Conservation (phyloP, 176 grass and related monocot species). For the Elymus sibiricus region DNA sequence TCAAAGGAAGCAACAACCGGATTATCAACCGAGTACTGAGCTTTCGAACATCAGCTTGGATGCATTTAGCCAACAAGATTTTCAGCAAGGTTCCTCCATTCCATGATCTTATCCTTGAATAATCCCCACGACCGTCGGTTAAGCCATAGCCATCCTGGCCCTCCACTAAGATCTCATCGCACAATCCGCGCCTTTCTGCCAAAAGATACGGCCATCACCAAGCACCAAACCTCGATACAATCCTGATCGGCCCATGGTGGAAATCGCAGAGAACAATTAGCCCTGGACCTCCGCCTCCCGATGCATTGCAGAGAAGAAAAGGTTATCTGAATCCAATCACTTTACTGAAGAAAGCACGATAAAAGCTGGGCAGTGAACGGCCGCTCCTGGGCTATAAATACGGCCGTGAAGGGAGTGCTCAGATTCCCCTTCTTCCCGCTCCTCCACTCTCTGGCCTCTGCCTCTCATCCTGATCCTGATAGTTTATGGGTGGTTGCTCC, state of each 20-base stretch:
- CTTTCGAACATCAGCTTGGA: neutral
- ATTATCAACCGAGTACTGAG: neutral
- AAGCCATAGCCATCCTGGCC: constrained; percentile 37
- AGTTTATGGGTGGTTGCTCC: constrained; percentile 31
- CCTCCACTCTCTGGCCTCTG: neutral
- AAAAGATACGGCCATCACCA: constrained; percentile 27
- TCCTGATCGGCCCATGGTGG: constrained; percentile 15
- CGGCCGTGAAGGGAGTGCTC: constrained; percentile 3
- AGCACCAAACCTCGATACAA: constrained; percentile 18
- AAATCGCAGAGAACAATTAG: constrained; percentile 1
- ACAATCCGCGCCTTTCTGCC: constrained; percentile 15
- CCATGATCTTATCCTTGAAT: constrained; percentile 36
- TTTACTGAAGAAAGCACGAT: constrained; percentile 26
- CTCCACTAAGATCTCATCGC: constrained; percentile 40
- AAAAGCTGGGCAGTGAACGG: constrained; percentile 18
- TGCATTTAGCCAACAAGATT: constrained; percentile 30
- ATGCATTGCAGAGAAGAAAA: constrained; percentile 22
- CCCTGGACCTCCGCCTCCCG: neutral
- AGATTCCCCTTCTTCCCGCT: constrained; percentile 31
- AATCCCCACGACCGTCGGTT: constrained; percentile 30
- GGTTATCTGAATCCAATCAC: constrained; percentile 33
- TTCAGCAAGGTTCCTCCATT: constrained; percentile 20
- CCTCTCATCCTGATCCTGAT: constrained; percentile 13
- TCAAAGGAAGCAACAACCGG: constrained; percentile 18
- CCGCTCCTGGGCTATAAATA: constrained; percentile 30